Conservation (phyloP, 73 alveolate species). For the Paramecium octaurelia region DNA sequence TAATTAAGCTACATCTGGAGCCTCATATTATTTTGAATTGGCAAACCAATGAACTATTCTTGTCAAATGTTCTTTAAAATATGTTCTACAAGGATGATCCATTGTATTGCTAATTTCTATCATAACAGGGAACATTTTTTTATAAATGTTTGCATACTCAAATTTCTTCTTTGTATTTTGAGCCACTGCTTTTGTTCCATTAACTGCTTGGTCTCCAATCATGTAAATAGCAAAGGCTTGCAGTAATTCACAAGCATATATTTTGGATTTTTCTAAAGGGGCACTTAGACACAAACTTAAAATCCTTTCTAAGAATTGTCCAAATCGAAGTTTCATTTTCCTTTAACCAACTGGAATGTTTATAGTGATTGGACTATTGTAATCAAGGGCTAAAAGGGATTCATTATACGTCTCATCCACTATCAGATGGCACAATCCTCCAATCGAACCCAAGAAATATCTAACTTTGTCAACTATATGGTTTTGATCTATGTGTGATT, state of each 20-base stretch:
- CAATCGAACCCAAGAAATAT: conserved; percentile 43
- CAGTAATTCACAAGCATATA: conserved; percentile 90
- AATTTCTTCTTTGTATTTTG: conserved; percentile 64
- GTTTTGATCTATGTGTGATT: neutral
- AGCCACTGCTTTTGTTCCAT: conserved; percentile 34
- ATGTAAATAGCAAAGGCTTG: conserved; percentile 89
- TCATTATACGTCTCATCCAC: conserved; percentile 45
- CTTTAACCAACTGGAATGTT: conserved; percentile 82
- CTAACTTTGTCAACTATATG: conserved; percentile 42
- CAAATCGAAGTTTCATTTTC: conserved; percentile 72
- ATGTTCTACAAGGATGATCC: conserved; percentile 48
- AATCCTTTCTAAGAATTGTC: conserved; percentile 77
- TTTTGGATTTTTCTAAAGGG: conserved; percentile 83
- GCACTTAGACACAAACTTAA: conserved; percentile 85
- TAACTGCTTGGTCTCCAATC: conserved; percentile 83
- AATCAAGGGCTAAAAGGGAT: conserved; percentile 77
- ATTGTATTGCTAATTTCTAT: conserved; percentile 61
- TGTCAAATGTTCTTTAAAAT: neutral
- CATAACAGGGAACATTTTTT: conserved; percentile 75
- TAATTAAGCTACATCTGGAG: conserved; percentile 85
- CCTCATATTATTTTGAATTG: conserved; percentile 80
- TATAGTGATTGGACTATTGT: conserved; percentile 78
- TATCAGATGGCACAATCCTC: conserved; percentile 55
- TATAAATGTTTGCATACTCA: conserved; percentile 79
- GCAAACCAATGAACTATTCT: conserved; percentile 92